phyloP scores from a whole-genome alignment of 1,284 basidiomycete genomes.

The Golubevia sp. region DNA sequence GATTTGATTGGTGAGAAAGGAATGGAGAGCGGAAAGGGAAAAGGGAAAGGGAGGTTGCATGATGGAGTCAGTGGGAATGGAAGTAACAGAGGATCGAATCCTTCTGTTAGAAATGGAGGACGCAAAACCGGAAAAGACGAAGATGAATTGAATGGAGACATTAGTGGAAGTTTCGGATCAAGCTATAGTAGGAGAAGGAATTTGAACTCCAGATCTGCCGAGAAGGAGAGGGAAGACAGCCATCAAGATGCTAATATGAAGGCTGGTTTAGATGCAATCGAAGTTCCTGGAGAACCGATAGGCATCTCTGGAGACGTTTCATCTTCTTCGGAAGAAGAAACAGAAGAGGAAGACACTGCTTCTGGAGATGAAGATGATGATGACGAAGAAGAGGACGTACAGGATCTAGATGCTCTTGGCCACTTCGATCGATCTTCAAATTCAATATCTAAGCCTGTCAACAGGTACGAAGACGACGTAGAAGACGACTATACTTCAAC shows the following conservation, averaged over 20 bases:
- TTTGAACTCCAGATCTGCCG: background rate
- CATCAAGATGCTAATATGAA: slow-evolving; percentile 2
- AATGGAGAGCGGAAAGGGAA: background rate
- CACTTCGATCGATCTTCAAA: background rate
- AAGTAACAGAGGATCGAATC: background rate
- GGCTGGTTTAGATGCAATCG: slow-evolving; percentile 2
- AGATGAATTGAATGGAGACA: background rate
- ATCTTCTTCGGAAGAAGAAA: slow-evolving; percentile 76
- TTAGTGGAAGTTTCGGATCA: background rate
- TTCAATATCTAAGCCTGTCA: slow-evolving; percentile 1
- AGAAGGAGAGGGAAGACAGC: background rate
- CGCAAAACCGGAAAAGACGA: background rate
- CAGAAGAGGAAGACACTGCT: slow-evolving; percentile 5
- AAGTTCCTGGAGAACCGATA: slow-evolving; percentile 1
- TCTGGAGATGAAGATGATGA: slow-evolving; percentile 60
- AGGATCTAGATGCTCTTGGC: slow-evolving; percentile 21
- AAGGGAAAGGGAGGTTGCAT: background rate
- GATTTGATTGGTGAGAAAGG: background rate
- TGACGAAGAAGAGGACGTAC: slow-evolving; percentile 66
- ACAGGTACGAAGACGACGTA: slow-evolving; percentile 15
- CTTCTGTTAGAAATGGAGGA: background rate
- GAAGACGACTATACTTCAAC: slow-evolving; percentile 19
- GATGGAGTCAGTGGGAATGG: background rate
- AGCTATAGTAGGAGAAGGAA: background rate
- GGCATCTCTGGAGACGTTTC: slow-evolving; percentile 39